phyloP scores from a whole-genome alignment of 2,329 filamentous ascomycete genomes.

The Westerdykella ornata region DNA sequence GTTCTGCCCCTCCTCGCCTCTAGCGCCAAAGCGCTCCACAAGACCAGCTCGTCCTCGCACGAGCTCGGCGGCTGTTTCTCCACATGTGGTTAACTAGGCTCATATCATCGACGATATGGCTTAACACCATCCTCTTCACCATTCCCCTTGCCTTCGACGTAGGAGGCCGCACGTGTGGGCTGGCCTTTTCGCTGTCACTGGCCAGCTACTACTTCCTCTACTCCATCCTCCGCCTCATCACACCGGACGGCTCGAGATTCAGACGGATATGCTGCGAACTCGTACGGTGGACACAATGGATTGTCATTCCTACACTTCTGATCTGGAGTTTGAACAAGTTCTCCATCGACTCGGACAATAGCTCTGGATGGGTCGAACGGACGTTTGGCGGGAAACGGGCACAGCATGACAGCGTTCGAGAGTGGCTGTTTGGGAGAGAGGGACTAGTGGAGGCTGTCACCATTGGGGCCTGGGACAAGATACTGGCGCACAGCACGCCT shows the following conservation, averaged over 20 bases:
- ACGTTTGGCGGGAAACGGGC: conserved; percentile 64
- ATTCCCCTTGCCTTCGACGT: conserved; percentile 98
- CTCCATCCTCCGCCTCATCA: conserved; percentile 71
- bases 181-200: conserved; percentile 86
- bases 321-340: conserved; percentile 97
- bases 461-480: conserved; percentile 81
- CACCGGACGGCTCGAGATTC: conserved; percentile 69
- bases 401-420: conserved; percentile 59
- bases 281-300: conserved; percentile 73
- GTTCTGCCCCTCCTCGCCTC: neutral
- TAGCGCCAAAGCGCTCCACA: conserved; percentile 17
- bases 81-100: conserved; percentile 79
- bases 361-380: conserved; percentile 68
- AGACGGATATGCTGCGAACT: conserved; percentile 63
- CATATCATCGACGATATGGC: conserved; percentile 74
- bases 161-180: conserved; percentile 84
- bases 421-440: conserved; percentile 84
- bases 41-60: conserved; percentile 40
- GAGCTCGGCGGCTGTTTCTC: conserved; percentile 44
- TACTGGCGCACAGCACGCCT: conserved; percentile 83
- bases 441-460: conserved; percentile 74
- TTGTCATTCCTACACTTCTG: conserved; percentile 75
- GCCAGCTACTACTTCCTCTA: conserved; percentile 88
- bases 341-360: conserved; percentile 74
- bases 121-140: conserved; percentile 86